Base-by-base conservation (phyloP, 768 basidiomycete species). In the Leccinum aurantiacum region DNA sequence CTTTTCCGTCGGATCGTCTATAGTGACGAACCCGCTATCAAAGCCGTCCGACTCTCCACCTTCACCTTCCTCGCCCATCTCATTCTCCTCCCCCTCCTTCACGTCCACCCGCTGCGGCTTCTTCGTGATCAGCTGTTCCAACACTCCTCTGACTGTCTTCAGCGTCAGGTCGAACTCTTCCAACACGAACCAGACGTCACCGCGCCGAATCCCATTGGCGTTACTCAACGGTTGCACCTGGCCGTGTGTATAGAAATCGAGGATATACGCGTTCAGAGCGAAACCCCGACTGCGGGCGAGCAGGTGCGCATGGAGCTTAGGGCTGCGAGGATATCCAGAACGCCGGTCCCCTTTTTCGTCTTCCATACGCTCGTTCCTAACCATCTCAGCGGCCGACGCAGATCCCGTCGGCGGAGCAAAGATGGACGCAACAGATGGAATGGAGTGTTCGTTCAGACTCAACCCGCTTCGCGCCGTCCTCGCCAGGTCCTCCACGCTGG, bases 241-340 rank as follows among this genome's bases (percentile, higher is more conserved):
- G 0, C 88, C 89, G 59, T 90, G 89, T 1, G 69, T 79, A 67
- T 82, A 89, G 71, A 89, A 91, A 66, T 91, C 89, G 49, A 82
- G 73, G 15, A 90, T 69, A 65, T 88, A 88, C 0, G 85, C 88
- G 60, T 90, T 89, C 49, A 88, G 76, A 9, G 72, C 73, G 48
- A 72, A 71, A 6, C 38, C 9, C 15, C n/a, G 47, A 6, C 19
- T 19, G 19, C 47, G 47, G 47, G 47, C 17, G 17, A 41, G 29
- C 6, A 31, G 9, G 25, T n/a, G 47, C 9, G 15, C 4, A 4
- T 54, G 24, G 0, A 6, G 3, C 9, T 57, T 60, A 24, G 41
- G 9, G 17, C 41, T 6, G 1, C 15, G 44, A 27, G 38, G 51
- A 6, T 37, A 25, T 4, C 49, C 44, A 1, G 58, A 56, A 24